Evolutionary conservation across 768 basidiomycete genomes (phyloP).

Genomic region (Clavulina sp.): DNA sequence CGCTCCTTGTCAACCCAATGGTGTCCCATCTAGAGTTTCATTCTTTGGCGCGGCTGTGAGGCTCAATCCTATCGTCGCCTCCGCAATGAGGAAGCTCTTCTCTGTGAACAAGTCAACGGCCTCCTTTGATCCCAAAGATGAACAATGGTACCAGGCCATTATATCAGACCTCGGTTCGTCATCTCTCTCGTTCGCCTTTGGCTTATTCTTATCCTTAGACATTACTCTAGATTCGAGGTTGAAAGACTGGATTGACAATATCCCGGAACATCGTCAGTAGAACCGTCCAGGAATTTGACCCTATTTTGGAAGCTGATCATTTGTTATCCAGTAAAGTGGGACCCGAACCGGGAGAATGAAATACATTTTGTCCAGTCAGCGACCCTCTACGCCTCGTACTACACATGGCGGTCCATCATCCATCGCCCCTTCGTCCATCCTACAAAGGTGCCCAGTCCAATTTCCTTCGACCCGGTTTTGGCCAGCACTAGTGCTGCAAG

Average conservation of each 20-base stretch:
- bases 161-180: slow-evolving; percentile 34
- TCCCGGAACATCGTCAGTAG: slow-evolving; percentile 51
- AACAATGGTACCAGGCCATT: slow-evolving; percentile 45
- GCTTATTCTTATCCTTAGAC: too few species aligned
- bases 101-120: slow-evolving; percentile 48
- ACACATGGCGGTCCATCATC: slow-evolving; percentile 51
- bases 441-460: slow-evolving; percentile 29
- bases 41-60: slow-evolving; percentile 40
- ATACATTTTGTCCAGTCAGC: slow-evolving; percentile 43
- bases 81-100: slow-evolving; percentile 46
- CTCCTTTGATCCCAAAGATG: slow-evolving; percentile 31
- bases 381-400: slow-evolving; percentile 37
- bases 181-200: background rate
- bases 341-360: slow-evolving; percentile 30
- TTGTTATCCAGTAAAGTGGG: slow-evolving; percentile 35
- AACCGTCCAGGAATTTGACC: too few species aligned
- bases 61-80: slow-evolving; percentile 43
- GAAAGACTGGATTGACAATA: slow-evolving; percentile 49
- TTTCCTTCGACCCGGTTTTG: slow-evolving; percentile 48
- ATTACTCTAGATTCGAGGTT: slow-evolving; percentile 33
- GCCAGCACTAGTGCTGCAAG: slow-evolving; percentile 73
- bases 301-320: background rate
- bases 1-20: slow-evolving; percentile 46
- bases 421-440: slow-evolving; percentile 66
- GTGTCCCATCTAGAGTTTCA: slow-evolving; percentile 34